Conservation (phyloP, 176 grass and related monocot genomes). For the Bolboschoenus planiculmis region DNA sequence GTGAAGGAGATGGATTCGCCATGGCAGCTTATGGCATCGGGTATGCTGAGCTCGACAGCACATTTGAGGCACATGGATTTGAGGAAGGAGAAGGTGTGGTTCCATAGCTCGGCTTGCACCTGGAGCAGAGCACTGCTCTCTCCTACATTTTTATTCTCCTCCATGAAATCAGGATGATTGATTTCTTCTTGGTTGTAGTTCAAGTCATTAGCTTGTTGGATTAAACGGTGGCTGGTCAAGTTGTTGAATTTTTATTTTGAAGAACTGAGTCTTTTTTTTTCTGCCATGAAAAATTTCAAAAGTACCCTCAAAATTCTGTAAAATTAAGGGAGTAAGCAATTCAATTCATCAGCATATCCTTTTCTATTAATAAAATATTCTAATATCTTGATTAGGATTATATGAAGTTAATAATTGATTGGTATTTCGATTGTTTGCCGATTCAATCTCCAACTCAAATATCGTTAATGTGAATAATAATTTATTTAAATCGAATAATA, state of each 20-base stretch:
- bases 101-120: conserved; percentile 47
- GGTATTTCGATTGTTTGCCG: too few relatives aligned
- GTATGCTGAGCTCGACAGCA: conserved; percentile 51
- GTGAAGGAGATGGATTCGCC: conserved; percentile 19
- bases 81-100: conserved; percentile 45
- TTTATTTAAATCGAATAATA: too few relatives aligned
- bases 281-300: background rate
- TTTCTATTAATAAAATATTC: too few relatives aligned
- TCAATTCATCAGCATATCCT: background rate
- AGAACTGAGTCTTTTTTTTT: background rate
- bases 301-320: background rate
- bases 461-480: too few relatives aligned
- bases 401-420: too few relatives aligned
- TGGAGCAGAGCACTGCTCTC: conserved; percentile 17
- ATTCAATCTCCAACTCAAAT: too few relatives aligned
- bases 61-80: conserved; percentile 62
- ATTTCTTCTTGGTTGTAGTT: background rate
- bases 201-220: background rate
- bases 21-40: conserved; percentile 36
- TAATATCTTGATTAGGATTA: too few relatives aligned
- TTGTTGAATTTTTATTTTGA: background rate
- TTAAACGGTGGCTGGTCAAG: background rate
- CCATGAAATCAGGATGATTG: conserved; percentile 3
- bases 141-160: background rate
- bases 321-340: background rate